phyloP scores from a whole-genome alignment of 2,329 filamentous ascomycete genomes.

The Reticulascus tulasneorum region DNA sequence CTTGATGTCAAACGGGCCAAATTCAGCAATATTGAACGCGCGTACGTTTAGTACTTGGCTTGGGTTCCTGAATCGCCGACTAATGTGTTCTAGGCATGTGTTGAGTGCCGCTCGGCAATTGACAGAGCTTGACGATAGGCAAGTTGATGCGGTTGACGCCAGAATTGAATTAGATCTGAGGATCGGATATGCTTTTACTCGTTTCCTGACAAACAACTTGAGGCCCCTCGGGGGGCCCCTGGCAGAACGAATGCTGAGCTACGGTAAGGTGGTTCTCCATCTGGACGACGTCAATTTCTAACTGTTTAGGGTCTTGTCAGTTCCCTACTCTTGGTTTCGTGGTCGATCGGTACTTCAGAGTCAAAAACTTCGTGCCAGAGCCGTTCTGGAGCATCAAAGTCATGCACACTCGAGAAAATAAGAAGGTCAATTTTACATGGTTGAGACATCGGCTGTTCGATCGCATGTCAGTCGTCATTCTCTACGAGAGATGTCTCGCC shows the following conservation, averaged over 20 bases:
- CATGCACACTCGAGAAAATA: slow-evolving; percentile 69
- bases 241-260: slow-evolving; percentile 67
- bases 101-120: slow-evolving; percentile 76
- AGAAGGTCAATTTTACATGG: slow-evolving; percentile 84
- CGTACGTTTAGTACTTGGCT: slow-evolving; percentile 46
- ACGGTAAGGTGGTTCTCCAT: slow-evolving; percentile 51
- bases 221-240: slow-evolving; percentile 66
- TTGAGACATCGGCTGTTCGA: slow-evolving; percentile 81
- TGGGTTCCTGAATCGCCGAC: not conserved
- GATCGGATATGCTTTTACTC: slow-evolving; percentile 88
- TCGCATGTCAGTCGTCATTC: slow-evolving; percentile 70
- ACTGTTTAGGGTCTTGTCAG: slow-evolving; percentile 72
- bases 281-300: slow-evolving; percentile 1
- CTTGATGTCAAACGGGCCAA: slow-evolving; percentile 80
- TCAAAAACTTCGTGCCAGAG: slow-evolving; percentile 90
- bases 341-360: slow-evolving; percentile 90
- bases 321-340: slow-evolving; percentile 97
- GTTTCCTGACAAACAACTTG: slow-evolving; percentile 79
- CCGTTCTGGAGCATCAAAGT: slow-evolving; percentile 91
- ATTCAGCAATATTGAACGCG: slow-evolving; percentile 95
- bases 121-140: slow-evolving; percentile 73
- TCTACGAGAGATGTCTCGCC: slow-evolving; percentile 80
- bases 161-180: slow-evolving; percentile 90
- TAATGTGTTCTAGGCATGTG: slow-evolving; percentile 62
- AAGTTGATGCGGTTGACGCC: slow-evolving; percentile 82